Percentiles rank a stretch among this genome's conserved stretches.
These are phyloP conservation scores for Canavalia gladiata DNA, from an alignment of 306 rosid species.

Conservation along the genomic window DNA sequence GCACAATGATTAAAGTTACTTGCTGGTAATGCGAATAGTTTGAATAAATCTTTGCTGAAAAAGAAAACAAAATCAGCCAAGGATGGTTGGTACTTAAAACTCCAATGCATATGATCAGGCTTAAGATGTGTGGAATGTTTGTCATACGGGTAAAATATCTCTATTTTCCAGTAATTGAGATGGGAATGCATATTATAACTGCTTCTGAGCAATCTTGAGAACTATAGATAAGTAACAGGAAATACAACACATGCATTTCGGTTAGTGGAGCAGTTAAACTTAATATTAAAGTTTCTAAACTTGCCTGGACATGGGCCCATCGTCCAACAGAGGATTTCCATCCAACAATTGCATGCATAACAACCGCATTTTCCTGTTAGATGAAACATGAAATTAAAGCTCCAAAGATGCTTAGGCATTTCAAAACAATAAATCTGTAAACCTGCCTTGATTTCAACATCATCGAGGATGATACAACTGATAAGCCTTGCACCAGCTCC, in stretches of 20 bases:
- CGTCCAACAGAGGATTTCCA: constrained; percentile 94
- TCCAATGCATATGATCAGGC: constrained; percentile 20
- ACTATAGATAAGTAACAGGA: constrained; percentile 3
- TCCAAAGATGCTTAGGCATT: constrained; percentile 23
- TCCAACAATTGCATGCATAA: constrained; percentile 89
- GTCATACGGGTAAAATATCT: constrained; percentile 22
- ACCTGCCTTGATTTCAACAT: constrained; percentile 86
- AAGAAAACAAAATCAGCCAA: constrained; percentile 26
- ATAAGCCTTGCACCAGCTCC: constrained; percentile 96
- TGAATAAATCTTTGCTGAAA: background rate
- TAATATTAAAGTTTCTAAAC: constrained; percentile 44
- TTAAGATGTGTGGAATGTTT: constrained; percentile 25
- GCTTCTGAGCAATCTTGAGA: constrained; percentile 26
- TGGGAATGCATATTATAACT: constrained; percentile 18
- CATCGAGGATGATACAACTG: constrained; percentile 87
- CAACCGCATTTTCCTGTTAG: constrained; percentile 89
- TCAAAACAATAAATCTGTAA: constrained; percentile 23
- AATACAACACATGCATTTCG: constrained; percentile 9
- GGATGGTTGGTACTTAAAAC: background rate
- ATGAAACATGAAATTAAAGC: constrained; percentile 28
- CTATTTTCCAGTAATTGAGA: constrained; percentile 16
- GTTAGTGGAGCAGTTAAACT: constrained; percentile 4
- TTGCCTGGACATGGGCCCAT: constrained; percentile 96
- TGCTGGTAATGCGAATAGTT: constrained; percentile 2
- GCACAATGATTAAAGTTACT: background rate